phyloP scores from a whole-genome alignment of 75 land plant species.

The Pinus taeda region DNA sequence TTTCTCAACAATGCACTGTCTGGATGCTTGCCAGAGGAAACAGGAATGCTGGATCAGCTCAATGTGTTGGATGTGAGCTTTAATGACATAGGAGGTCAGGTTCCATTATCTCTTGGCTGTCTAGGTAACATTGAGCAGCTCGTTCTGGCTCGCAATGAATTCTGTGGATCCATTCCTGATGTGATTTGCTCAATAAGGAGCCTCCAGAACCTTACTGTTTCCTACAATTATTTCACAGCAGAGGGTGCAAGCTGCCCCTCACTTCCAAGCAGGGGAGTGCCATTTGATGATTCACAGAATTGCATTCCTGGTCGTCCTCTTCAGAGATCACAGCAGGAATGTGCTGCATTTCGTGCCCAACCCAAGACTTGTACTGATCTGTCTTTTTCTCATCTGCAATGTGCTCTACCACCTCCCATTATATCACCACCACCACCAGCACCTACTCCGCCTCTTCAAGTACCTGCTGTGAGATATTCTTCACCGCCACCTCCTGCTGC shows the following conservation, averaged over 20 bases:
- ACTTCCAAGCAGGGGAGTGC: constrained; percentile 27
- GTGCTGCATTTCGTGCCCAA: constrained; percentile 27
- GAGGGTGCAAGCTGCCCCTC: constrained; percentile 44
- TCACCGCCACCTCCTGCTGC: neutral
- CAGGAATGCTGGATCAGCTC: constrained; percentile 41
- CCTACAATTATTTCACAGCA: constrained; percentile 80
- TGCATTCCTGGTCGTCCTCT: constrained; percentile 65
- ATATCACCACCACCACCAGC: constrained; percentile 8
- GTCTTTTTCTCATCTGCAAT: constrained; percentile 1
- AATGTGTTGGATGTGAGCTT: constrained; percentile 75
- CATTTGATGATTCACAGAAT: constrained; percentile 62
- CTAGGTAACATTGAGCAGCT: constrained; percentile 53
- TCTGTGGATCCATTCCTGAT: constrained; percentile 67
- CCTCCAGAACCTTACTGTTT: constrained; percentile 53
- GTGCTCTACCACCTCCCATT: constrained; percentile 13
- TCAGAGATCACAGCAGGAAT: constrained; percentile 59
- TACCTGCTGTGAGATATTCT: neutral
- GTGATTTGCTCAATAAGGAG: constrained; percentile 50
- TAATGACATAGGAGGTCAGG: constrained; percentile 57
- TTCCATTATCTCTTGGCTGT: constrained; percentile 61
- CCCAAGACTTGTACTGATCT: constrained; percentile 7
- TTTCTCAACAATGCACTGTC: constrained; percentile 69
- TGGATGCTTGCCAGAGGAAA: constrained; percentile 69
- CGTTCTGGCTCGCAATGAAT: constrained; percentile 57
- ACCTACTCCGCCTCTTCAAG: neutral